Percentiles rank a stretch among this genome's conserved stretches.
These are phyloP conservation scores for Podaxis sp. DNA, from an alignment of 768 basidiomycete genomes.

Conservation along the genomic window DNA sequence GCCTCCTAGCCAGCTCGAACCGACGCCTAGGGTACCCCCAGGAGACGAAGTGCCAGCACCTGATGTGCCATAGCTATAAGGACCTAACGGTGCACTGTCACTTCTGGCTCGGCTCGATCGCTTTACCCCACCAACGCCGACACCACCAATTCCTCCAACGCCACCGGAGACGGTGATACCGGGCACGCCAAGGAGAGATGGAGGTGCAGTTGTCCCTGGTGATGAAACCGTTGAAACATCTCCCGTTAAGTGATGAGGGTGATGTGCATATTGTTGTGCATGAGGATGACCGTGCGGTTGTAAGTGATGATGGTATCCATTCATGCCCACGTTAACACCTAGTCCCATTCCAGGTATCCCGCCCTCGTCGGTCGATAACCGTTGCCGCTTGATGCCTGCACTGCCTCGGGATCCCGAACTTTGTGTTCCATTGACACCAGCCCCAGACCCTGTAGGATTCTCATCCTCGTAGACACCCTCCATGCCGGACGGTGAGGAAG, in stretches of 20 bases:
- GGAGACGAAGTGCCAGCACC: conserved; percentile 19
- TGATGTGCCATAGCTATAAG: conserved; percentile 27
- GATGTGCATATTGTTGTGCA: conserved; percentile 8
- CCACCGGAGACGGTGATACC: conserved; percentile 4
- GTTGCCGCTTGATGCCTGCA: conserved; percentile 49
- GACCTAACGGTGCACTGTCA: conserved; percentile 66
- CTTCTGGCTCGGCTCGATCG: conserved; percentile 56
- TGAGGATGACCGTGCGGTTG: conserved; percentile 9
- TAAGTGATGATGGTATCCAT: conserved; percentile 15
- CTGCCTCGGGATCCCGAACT: conserved; percentile 21
- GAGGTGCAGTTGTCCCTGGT: conserved; percentile 10
- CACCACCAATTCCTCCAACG: conserved; percentile 2
- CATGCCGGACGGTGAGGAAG: conserved; percentile 16
- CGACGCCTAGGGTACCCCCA: conserved; percentile 23
- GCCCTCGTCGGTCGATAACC: conserved; percentile 39
- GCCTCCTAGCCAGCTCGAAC: conserved; percentile 30
- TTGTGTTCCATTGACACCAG: not conserved
- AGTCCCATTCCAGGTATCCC: conserved; percentile 23
- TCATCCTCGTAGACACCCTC: conserved; percentile 14
- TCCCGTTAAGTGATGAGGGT: conserved; percentile 10
- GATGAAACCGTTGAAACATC: conserved; percentile 13
- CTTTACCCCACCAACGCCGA: conserved; percentile 33
- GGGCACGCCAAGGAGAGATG: conserved; percentile 10
- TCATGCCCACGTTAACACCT: conserved; percentile 23
- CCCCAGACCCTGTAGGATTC: conserved; percentile 2